A percentile compares a stretch with the other conserved stretches of the same genome.
These are phyloP conservation scores for Lentithecium fluviatile DNA, from an alignment of 495 filamentous ascomycete species.

Conservation along the genomic window DNA sequence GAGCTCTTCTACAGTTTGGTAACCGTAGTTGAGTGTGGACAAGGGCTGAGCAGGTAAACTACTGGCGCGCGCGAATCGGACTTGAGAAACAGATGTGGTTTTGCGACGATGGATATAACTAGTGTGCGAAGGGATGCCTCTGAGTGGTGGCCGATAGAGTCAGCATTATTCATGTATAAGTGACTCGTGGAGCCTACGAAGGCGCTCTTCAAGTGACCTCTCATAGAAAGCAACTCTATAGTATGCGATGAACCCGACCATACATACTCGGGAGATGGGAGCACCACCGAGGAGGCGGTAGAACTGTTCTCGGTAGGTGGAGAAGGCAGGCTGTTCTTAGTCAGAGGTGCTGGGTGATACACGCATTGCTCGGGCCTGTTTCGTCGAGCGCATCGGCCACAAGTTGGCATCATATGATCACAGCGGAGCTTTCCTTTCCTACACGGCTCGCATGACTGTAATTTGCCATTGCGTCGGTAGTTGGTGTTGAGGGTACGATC, in stretches of 20 bases:
- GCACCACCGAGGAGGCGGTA: neutral
- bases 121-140: neutral
- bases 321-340: slow-evolving; percentile 21
- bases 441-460: slow-evolving; percentile 37
- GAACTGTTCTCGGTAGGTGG: slow-evolving; percentile 1
- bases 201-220: too few relatives aligned
- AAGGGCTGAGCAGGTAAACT: slow-evolving; percentile 27
- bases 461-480: slow-evolving; percentile 33
- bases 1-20: slow-evolving; percentile 8
- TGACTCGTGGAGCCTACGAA: too few relatives aligned
- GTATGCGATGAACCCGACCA: too few relatives aligned
- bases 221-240: too few relatives aligned
- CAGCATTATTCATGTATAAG: too few relatives aligned
- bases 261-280: neutral
- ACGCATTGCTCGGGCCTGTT: slow-evolving; percentile 31
- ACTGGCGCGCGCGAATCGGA: slow-evolving; percentile 15
- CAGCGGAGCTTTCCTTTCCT: slow-evolving; percentile 33
- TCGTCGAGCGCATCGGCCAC: slow-evolving; percentile 32
- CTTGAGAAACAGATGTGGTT: slow-evolving; percentile 1
- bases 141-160: too few relatives aligned
- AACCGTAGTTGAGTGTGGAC: slow-evolving; percentile 12
- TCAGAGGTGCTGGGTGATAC: slow-evolving; percentile 35
- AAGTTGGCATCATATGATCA: slow-evolving; percentile 37
- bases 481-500: slow-evolving; percentile 22
- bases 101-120: neutral